phyloP scores from a whole-genome alignment of 1,139 yeast genomes.

The Lizanozyma gosingica region DNA sequence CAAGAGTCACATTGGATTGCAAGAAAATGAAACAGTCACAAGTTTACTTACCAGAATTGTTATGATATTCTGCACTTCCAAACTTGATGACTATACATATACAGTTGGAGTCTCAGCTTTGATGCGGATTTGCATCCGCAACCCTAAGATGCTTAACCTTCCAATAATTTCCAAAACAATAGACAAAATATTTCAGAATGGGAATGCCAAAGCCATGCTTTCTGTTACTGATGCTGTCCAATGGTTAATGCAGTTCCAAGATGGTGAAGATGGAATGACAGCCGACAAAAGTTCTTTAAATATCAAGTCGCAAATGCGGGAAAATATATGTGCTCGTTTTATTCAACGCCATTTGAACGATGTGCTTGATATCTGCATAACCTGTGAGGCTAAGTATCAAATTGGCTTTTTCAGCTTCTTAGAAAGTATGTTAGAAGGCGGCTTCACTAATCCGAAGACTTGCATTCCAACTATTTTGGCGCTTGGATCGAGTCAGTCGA shows the following conservation, averaged over 20 bases:
- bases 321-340: conserved; percentile 65
- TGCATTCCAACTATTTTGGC: conserved; percentile 67
- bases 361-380: conserved; percentile 41
- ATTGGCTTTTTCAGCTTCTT: conserved; percentile 45
- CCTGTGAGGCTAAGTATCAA: conserved; percentile 37
- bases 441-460: conserved; percentile 65
- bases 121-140: conserved; percentile 45
- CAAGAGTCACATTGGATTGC: conserved; percentile 30
- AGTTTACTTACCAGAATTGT: conserved; percentile 50
- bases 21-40: conserved; percentile 43
- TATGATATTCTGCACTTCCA: conserved; percentile 38
- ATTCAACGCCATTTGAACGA: conserved; percentile 51
- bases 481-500: conserved; percentile 45
- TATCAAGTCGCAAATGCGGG: conserved; percentile 37
- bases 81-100: neutral
- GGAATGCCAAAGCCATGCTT: conserved; percentile 16
- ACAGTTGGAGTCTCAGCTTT: conserved; percentile 19
- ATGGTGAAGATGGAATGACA: conserved; percentile 40
- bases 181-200: conserved; percentile 38
- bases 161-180: conserved; percentile 42
- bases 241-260: conserved; percentile 47
- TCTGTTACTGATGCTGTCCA: conserved; percentile 44
- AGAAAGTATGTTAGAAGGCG: conserved; percentile 47
- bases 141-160: conserved; percentile 54
- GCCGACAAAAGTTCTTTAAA: conserved; percentile 27